Conservation (phyloP, 768 basidiomycete genomes). For the Antrodiella citrinella region DNA sequence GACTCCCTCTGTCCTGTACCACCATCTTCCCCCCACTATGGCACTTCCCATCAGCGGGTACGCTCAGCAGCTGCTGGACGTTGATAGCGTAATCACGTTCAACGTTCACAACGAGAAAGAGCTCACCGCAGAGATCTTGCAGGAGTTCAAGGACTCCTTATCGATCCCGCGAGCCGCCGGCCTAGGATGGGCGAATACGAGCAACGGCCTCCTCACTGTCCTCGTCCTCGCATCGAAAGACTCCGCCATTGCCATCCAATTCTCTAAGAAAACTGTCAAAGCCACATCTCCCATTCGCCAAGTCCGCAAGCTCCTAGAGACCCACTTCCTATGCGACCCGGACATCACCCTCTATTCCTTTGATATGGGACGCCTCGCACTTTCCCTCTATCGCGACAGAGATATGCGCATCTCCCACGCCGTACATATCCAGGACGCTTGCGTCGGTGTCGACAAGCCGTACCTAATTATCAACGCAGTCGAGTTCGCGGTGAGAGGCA, state of each 20-base stretch:
- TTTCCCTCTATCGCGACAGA: slow-evolving; percentile 38
- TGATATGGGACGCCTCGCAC: slow-evolving; percentile 41
- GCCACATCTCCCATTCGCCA: slow-evolving; percentile 13
- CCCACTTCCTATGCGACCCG: slow-evolving; percentile 36
- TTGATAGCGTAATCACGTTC: slow-evolving; percentile 13
- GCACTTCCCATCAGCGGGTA: not conserved
- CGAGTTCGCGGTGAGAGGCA: slow-evolving; percentile 18
- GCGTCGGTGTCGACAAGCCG: slow-evolving; percentile 23
- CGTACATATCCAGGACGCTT: slow-evolving; percentile 52
- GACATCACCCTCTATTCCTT: slow-evolving; percentile 43
- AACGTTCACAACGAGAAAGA: slow-evolving; percentile 14
- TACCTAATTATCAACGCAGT: slow-evolving; percentile 37
- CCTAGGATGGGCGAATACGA: slow-evolving; percentile 41
- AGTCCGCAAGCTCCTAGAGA: slow-evolving; percentile 25
- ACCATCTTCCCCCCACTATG: not conserved
- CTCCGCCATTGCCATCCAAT: slow-evolving; percentile 16
- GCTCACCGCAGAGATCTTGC: slow-evolving; percentile 13
- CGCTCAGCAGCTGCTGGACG: slow-evolving; percentile 22
- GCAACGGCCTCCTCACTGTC: slow-evolving; percentile 32
- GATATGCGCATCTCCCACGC: slow-evolving; percentile 37
- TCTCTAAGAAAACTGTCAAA: slow-evolving; percentile 11
- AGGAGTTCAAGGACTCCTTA: slow-evolving; percentile 8
- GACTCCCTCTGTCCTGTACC: not conserved
- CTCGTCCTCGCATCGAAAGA: slow-evolving; percentile 33
- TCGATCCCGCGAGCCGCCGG: slow-evolving; percentile 29